These are phyloP conservation scores for Thyridium curvatum DNA, from an alignment of 2,329 filamentous ascomycete genomes.

Conservation along the genomic window DNA sequence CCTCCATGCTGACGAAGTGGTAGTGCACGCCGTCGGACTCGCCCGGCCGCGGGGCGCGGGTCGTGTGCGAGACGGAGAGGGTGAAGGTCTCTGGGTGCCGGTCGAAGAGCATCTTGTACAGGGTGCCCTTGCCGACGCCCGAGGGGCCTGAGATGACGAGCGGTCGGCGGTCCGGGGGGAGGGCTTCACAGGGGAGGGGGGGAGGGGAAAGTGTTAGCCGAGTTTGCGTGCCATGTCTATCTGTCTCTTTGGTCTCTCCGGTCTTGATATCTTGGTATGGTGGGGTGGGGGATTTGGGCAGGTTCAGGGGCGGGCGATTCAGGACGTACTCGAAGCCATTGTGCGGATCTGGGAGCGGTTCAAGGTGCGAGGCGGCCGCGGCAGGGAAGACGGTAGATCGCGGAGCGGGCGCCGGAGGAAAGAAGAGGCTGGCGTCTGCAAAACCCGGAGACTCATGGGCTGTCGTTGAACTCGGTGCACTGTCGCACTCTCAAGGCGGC, in stretches of 20 bases:
- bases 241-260: too few species aligned
- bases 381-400: too few species aligned
- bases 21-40: conserved; percentile 77
- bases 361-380: too few species aligned
- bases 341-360: background rate
- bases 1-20: conserved; percentile 63
- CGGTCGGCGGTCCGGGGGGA: conserved; percentile 49
- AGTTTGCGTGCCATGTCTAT: too few species aligned
- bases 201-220: conserved; percentile 3
- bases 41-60: conserved; percentile 66
- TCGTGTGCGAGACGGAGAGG: conserved; percentile 68
- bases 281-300: background rate
- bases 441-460: too few species aligned
- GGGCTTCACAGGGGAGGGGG: conserved; percentile 6
- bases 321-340: conserved; percentile 1
- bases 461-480: too few species aligned
- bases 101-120: conserved; percentile 65
- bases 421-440: too few species aligned
- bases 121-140: conserved; percentile 76
- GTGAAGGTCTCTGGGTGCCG: conserved; percentile 42
- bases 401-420: too few species aligned
- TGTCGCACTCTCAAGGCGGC: too few species aligned
- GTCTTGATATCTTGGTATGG: too few species aligned
- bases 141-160: conserved; percentile 76
- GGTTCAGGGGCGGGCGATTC: too few species aligned